These are phyloP conservation scores for Botrytis galanthina DNA, from an alignment of 2,329 filamentous ascomycete genomes.

Conservation along the genomic window DNA sequence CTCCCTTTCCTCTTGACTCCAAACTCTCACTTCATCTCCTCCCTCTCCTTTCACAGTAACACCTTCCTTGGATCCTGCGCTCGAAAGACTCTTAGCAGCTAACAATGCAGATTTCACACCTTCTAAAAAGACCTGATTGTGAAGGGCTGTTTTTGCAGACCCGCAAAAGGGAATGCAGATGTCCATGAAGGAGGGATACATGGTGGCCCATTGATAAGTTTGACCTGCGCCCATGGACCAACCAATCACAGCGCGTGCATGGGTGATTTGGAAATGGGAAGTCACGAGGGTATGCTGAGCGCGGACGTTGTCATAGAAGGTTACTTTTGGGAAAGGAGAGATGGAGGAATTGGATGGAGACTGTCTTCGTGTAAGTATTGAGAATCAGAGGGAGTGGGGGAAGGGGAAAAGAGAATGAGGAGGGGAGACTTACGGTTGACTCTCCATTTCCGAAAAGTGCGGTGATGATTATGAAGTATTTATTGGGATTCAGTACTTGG, in stretches of 20 bases:
- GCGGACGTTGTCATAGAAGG: slow-evolving; percentile 67
- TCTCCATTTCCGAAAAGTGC: slow-evolving; percentile 69
- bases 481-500: slow-evolving; percentile 57
- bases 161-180: slow-evolving; percentile 65
- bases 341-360: slow-evolving; percentile 62
- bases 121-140: slow-evolving; percentile 68
- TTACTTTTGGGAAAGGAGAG: slow-evolving; percentile 59
- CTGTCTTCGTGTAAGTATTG: not conserved
- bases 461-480: slow-evolving; percentile 67
- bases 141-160: slow-evolving; percentile 59
- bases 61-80: slow-evolving; percentile 50
- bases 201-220: slow-evolving; percentile 58
- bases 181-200: slow-evolving; percentile 59
- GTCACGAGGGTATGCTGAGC: slow-evolving; percentile 67
- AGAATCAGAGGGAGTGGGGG: not conserved
- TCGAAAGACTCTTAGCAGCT: slow-evolving; percentile 53
- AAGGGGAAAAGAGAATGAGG: not conserved
- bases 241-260: slow-evolving; percentile 61
- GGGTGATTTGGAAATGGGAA: slow-evolving; percentile 57
- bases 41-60: slow-evolving; percentile 40
- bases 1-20: slow-evolving; percentile 53
- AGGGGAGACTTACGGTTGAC: slow-evolving; percentile 44
- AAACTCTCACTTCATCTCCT: slow-evolving; percentile 44
- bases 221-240: slow-evolving; percentile 72
- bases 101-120: slow-evolving; percentile 60